Conservation (phyloP, 305 asterid genomes). For the Fraxinus sp. region DNA sequence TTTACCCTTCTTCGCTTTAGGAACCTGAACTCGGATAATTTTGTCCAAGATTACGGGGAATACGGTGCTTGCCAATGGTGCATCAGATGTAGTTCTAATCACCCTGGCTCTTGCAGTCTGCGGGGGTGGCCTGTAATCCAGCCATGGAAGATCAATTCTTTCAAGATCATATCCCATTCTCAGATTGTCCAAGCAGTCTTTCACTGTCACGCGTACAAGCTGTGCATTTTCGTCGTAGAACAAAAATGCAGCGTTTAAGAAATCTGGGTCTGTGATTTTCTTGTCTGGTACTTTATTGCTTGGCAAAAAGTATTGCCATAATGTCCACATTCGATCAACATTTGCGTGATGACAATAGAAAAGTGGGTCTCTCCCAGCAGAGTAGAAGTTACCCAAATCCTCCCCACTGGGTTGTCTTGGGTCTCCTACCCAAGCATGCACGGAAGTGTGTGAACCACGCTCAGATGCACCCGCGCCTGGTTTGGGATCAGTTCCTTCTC, state of each 20-base stretch:
- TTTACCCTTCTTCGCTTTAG: conserved; percentile 28
- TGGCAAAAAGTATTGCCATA: conserved; percentile 39
- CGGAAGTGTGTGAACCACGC: conserved; percentile 36
- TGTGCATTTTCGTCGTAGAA: conserved; percentile 49
- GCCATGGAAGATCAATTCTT: conserved; percentile 41
- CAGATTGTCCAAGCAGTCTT: conserved; percentile 33
- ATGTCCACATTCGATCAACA: conserved; percentile 47
- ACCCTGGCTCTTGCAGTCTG: conserved; percentile 32
- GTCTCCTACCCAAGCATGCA: conserved; percentile 32
- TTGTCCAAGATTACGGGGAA: conserved; percentile 31
- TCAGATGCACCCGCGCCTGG: conserved; percentile 37
- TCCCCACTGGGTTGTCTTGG: conserved; percentile 30
- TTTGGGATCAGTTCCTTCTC: conserved; percentile 12
- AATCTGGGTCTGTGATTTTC: conserved; percentile 35
- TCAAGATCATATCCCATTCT: conserved; percentile 40
- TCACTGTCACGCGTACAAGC: conserved; percentile 41
- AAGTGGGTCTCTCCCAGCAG: conserved; percentile 34
- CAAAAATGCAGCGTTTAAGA: conserved; percentile 37
- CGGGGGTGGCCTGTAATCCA: conserved; percentile 37
- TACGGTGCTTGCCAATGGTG: not conserved
- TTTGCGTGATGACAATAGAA: conserved; percentile 46
- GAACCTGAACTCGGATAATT: conserved; percentile 26
- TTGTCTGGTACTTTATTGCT: conserved; percentile 23
- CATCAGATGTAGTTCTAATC: not conserved
- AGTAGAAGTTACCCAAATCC: conserved; percentile 34